Conservation (phyloP, 2,329 filamentous ascomycete species). For the Colletotrichum australisinense region DNA sequence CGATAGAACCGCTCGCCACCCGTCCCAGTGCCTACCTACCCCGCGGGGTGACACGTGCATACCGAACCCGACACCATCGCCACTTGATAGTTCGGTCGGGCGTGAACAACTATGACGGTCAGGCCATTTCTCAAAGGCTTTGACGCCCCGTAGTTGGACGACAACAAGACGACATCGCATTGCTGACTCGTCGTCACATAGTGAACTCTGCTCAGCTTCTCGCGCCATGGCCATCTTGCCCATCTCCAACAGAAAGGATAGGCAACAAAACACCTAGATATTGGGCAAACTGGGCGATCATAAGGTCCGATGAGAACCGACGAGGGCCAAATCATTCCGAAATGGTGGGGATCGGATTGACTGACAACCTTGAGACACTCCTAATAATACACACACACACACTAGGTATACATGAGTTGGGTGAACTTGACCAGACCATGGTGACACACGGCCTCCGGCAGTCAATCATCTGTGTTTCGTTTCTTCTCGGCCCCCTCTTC, state of each 20-base stretch:
- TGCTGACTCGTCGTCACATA: conserved; percentile 11
- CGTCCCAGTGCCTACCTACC: neutral
- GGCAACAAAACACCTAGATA: neutral
- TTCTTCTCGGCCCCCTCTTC: neutral
- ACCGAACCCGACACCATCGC: conserved; percentile 1
- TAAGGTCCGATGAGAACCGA: neutral
- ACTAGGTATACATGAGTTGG: neutral
- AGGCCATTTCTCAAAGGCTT: neutral
- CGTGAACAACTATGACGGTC: neutral
- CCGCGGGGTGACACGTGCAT: neutral
- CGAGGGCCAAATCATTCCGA: neutral
- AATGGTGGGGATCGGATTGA: neutral
- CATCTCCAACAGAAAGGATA: neutral
- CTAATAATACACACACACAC: conserved; percentile 7
- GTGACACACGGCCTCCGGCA: neutral
- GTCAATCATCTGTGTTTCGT: neutral
- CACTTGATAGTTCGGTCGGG: conserved; percentile 6
- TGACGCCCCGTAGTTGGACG: neutral
- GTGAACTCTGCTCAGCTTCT: neutral
- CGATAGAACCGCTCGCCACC: neutral
- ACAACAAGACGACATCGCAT: neutral
- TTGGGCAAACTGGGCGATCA: neutral
- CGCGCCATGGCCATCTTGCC: neutral
- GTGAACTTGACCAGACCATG: neutral
- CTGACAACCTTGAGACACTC: neutral